phyloP scores from a whole-genome alignment of 1,139 yeast genomes.

The Protomyces lactucae-debilis region DNA sequence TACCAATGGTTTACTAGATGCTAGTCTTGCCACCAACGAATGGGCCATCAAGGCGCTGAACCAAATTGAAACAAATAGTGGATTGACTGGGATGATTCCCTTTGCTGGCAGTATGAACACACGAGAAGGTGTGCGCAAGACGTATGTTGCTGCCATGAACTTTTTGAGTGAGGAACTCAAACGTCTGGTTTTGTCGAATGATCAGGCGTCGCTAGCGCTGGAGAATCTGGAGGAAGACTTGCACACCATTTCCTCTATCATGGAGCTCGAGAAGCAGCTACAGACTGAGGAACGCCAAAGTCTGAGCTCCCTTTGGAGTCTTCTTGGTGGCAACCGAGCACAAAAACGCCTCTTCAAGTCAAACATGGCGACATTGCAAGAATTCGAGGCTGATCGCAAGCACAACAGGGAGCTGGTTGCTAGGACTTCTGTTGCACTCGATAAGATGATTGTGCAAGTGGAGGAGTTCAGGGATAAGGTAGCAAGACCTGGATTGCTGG shows the following conservation, averaged over 20 bases:
- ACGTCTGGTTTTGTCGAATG: slow-evolving; percentile 8
- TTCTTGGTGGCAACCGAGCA: slow-evolving; percentile 14
- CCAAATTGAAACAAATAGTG: slow-evolving; percentile 2
- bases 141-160: slow-evolving; percentile 22
- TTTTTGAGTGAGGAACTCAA: slow-evolving; percentile 3
- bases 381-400: slow-evolving; percentile 7
- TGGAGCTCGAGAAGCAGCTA: slow-evolving; percentile 16
- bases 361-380: slow-evolving; percentile 3
- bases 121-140: slow-evolving; percentile 6
- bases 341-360: slow-evolving; percentile 1
- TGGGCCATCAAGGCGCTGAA: slow-evolving; percentile 19
- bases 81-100: slow-evolving; percentile 10
- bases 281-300: slow-evolving; percentile 8
- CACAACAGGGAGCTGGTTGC: slow-evolving; percentile 17
- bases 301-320: slow-evolving; percentile 15
- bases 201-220: slow-evolving; percentile 6
- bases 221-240: slow-evolving; percentile 12
- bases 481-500: slow-evolving; percentile 7
- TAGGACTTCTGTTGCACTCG: slow-evolving; percentile 15
- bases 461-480: slow-evolving; percentile 16
- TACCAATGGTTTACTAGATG: slow-evolving; percentile 12
- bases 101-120: slow-evolving; percentile 5
- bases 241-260: slow-evolving; percentile 5
- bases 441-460: slow-evolving; percentile 22
- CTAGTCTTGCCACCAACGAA: slow-evolving; percentile 18